Conservation (phyloP, 345 rosid genomes). For the Litchi chinensis region DNA sequence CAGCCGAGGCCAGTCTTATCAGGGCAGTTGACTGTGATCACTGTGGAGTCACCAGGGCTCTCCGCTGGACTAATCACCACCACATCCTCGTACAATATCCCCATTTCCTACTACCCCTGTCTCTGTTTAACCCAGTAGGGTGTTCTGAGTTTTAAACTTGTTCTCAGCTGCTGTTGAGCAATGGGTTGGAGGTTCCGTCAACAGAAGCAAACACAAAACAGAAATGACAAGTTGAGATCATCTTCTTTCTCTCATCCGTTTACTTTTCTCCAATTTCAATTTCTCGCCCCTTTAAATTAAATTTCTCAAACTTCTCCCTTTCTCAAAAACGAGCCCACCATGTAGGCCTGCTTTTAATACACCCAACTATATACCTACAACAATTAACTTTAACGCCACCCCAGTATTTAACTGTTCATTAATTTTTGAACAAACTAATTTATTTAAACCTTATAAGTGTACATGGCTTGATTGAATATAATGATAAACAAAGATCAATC, state of each 20-base stretch:
- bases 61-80: constrained; percentile 51
- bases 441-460: no score
- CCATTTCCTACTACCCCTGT: constrained; percentile 35
- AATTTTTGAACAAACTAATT: no score
- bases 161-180: background rate
- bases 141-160: background rate
- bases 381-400: no score
- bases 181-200: constrained; percentile 18
- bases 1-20: constrained; percentile 76
- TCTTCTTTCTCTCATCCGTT: background rate
- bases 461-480: no score
- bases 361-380: background rate
- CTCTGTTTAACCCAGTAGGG: constrained; percentile 8
- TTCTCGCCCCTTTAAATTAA: constrained; percentile 19
- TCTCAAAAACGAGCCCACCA: background rate
- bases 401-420: no score
- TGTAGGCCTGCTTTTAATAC: background rate
- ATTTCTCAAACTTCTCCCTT: background rate
- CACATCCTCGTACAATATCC: constrained; percentile 51
- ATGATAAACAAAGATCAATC: no score
- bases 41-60: constrained; percentile 44
- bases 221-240: background rate
- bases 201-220: background rate
- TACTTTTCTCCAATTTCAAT: constrained; percentile 13
- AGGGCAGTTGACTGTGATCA: constrained; percentile 66